Conservation (phyloP, 164 flowering plant genomes). For the Malania oleifera region DNA sequence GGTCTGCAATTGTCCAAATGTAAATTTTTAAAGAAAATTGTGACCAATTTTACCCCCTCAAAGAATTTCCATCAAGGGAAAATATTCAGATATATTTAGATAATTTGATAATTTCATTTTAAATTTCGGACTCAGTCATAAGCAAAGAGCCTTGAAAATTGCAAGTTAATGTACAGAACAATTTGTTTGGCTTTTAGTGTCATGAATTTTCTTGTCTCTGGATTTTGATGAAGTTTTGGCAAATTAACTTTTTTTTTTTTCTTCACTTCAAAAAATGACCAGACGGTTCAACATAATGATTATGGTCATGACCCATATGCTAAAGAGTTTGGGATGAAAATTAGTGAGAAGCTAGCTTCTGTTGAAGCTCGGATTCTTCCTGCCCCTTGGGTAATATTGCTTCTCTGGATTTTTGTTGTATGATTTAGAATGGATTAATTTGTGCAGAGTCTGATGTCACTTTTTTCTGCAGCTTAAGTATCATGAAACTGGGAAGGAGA, state of each 20-base stretch:
- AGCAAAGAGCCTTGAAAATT: no score
- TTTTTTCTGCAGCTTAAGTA: slow-evolving; percentile 56
- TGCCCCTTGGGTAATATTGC: slow-evolving; percentile 67
- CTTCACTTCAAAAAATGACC: slow-evolving; percentile 11
- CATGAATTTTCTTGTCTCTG: not conserved
- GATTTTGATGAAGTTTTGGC: not conserved
- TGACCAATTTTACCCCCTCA: no score
- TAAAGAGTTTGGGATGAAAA: slow-evolving; percentile 71
- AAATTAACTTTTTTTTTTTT: not conserved
- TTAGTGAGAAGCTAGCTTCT: slow-evolving; percentile 68
- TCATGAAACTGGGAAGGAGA: slow-evolving; percentile 75
- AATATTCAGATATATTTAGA: no score
- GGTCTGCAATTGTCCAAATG: no score
- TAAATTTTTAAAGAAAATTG: no score
- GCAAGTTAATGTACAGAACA: no score
- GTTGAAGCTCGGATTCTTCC: slow-evolving; percentile 84
- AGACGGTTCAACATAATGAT: slow-evolving; percentile 72
- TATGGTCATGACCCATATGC: slow-evolving; percentile 76
- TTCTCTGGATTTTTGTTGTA: not conserved
- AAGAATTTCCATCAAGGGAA: no score
- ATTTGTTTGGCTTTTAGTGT: no score
- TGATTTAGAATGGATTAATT: not conserved
- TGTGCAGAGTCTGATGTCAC: slow-evolving; percentile 4
- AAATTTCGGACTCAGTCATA: no score
- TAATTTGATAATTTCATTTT: no score